Evolutionary conservation across 352 stramenopile genomes (phyloP), one percentile per base, ranked within the genome.

Genomic region (Phytophthora cactorum): DNA sequence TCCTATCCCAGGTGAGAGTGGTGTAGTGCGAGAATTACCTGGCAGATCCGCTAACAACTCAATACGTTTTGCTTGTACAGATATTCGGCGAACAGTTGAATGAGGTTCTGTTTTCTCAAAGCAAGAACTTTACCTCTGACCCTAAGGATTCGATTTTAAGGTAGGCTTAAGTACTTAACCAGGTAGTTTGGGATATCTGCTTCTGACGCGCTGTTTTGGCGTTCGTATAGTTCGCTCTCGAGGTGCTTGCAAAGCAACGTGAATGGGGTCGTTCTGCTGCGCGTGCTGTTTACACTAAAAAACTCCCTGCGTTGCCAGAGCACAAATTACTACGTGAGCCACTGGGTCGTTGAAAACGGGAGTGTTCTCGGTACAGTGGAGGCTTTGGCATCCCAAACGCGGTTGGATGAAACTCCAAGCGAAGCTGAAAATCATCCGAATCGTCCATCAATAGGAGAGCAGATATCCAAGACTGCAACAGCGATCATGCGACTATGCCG

Each of bases 21-120:
- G 29, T 28, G 11, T n/a, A 46, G 39, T 55, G 3, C 22, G 38
- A 25, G 5, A 11, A 32, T 15, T 27, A 15, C 10, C n/a, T 38
- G 14, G 46, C 27, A 60, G 9, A 15, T 22, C 22, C 22, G 22
- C 31, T 55, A 56, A 56, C 50, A 56, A 3, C 31, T 56, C 29
- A 32, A 10, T 61, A 44, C 72, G 25, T 56, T 22, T 62, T 50
- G n/a, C 10, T 51, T 39, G 34, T 43, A 27, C 25, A 92, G 84
- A 75, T 89, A n/a, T 90, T 89, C 53, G 76, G 76, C 5, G 74
- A 87, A 4, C 72, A 73, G 12, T 60, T 92, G 25, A 92, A 90
- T 31, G 64, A 80, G 11, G 66, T 81, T 14, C 47, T 92, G 2
- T 90, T 92, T 47, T 32, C 46, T 7, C 60, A 72, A 45, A 43